phyloP scores from a whole-genome alignment of 495 filamentous ascomycete genomes.

The Opeltia flavorubescens region DNA sequence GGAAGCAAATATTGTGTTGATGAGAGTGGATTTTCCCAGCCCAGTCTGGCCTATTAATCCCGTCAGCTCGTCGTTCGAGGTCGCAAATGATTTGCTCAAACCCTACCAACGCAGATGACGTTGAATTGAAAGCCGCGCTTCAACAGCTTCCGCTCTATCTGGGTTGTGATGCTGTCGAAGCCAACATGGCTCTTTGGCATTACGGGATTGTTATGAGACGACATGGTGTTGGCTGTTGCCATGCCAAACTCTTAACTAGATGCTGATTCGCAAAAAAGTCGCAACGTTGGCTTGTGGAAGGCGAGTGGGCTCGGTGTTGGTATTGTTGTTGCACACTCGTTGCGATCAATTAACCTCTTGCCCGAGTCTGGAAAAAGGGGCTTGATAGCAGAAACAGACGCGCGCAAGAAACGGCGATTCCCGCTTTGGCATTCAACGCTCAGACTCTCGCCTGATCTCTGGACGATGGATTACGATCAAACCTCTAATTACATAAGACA shows the following conservation, averaged over 20 bases:
- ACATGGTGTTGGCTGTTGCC: slow-evolving; percentile 35
- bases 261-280: too few relatives aligned
- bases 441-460: too few relatives aligned
- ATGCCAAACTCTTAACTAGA: slow-evolving; percentile 19
- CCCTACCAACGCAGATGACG: slow-evolving; percentile 97
- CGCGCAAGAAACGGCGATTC: too few relatives aligned
- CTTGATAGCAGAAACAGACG: too few relatives aligned
- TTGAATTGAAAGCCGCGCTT: slow-evolving; percentile 99
- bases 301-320: too few relatives aligned
- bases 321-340: too few relatives aligned
- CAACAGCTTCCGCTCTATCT: slow-evolving; percentile 97
- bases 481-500: too few relatives aligned
- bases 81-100: neutral
- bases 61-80: neutral
- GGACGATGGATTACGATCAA: too few relatives aligned
- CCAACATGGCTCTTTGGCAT: slow-evolving; percentile 95
- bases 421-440: too few relatives aligned
- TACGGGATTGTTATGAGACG: slow-evolving; percentile 42
- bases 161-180: slow-evolving; percentile 96
- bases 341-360: too few relatives aligned
- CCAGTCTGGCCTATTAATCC: slow-evolving; percentile 74
- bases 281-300: too few relatives aligned
- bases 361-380: too few relatives aligned
- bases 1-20: slow-evolving; percentile 99
- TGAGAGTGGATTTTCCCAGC: slow-evolving; percentile 94